phyloP scores from a whole-genome alignment of 306 rosid genomes.

The Inga oerstediana region DNA sequence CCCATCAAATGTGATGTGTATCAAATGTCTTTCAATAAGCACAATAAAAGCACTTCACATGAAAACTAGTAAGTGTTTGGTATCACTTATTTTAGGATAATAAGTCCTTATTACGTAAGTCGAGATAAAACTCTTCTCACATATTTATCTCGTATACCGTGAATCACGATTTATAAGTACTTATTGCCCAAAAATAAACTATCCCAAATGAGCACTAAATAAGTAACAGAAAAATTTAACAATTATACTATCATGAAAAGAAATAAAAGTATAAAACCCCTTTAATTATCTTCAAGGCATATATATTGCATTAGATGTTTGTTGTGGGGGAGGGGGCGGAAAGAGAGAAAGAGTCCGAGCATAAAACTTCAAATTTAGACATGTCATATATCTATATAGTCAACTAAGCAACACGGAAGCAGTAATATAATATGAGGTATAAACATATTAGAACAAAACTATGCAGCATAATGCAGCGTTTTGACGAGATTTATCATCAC shows the following conservation, averaged over 20 bases:
- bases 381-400: slow-evolving; percentile 3
- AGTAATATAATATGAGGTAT: slow-evolving; percentile 4
- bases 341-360: background rate
- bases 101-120: too few relatives aligned
- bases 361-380: background rate
- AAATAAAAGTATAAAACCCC: background rate
- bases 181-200: too few relatives aligned
- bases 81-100: too few relatives aligned
- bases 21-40: background rate
- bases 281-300: background rate
- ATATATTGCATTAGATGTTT: background rate
- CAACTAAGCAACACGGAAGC: background rate
- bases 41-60: background rate
- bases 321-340: background rate
- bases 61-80: too few relatives aligned
- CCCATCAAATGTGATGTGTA: slow-evolving; percentile 5
- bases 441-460: background rate
- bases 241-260: background rate
- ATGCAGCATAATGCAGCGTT: background rate
- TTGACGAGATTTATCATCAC: slow-evolving; percentile 33
- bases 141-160: too few relatives aligned
- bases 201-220: too few relatives aligned
- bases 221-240: too few relatives aligned
- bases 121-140: too few relatives aligned
- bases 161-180: too few relatives aligned